Percentiles rank a stretch among this genome's conserved stretches.
Conservation (phyloP, 768 basidiomycete species). For the Pleurotus platypus region DNA sequence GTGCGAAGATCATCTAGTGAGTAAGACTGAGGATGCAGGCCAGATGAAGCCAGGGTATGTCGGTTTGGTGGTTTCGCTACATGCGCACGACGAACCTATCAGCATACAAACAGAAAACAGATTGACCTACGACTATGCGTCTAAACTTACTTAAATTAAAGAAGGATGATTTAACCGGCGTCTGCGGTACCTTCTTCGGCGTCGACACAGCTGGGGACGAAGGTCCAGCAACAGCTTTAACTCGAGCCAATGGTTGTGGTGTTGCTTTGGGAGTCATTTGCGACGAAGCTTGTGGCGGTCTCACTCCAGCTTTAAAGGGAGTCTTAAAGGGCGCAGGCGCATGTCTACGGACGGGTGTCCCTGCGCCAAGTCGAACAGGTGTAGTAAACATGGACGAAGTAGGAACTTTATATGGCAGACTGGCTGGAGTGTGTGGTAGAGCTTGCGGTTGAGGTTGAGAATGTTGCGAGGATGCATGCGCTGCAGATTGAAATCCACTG, state of each 20-base stretch:
- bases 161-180: constrained; percentile 19
- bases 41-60: constrained; percentile 42
- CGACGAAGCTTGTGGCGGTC: constrained; percentile 20
- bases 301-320: constrained; percentile 57
- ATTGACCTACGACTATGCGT: not conserved
- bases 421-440: not conserved
- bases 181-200: constrained; percentile 2
- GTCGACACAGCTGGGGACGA: not conserved
- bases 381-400: constrained; percentile 11
- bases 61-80: constrained; percentile 33
- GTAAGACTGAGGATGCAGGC: constrained; percentile 47
- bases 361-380: constrained; percentile 11
- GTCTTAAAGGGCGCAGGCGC: constrained; percentile 35
- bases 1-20: constrained; percentile 37
- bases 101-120: not conserved
- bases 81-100: not conserved
- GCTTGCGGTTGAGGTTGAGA: constrained; percentile 17
- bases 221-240: not conserved
- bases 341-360: constrained; percentile 14
- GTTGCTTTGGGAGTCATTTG: constrained; percentile 12
- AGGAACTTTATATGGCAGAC: too few species aligned
- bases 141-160: constrained; percentile 43
- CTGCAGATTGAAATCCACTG: not conserved
- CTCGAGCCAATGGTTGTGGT: not conserved
- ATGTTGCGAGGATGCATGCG: constrained; percentile 17